These are phyloP conservation scores for Emmonsiellopsis sp. DNA, from an alignment of 2,329 filamentous ascomycete genomes.

Conservation along the genomic window DNA sequence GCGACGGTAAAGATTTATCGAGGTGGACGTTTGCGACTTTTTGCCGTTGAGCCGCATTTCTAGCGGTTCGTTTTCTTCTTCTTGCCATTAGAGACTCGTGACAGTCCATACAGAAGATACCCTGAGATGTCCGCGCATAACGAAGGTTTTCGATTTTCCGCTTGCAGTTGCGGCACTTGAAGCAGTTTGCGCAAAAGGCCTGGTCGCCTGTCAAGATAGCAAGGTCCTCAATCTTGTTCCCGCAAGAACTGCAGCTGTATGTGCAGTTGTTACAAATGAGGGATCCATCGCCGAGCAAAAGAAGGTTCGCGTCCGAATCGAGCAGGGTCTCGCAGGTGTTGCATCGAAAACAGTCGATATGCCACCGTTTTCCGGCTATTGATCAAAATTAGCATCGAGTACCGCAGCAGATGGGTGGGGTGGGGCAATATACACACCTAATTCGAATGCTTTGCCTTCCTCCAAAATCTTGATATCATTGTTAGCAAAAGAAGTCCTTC, in stretches of 20 bases:
- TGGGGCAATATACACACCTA: conserved; percentile 53
- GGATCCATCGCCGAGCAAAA: conserved; percentile 92
- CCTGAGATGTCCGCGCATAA: conserved; percentile 94
- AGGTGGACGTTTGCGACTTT: conserved; percentile 47
- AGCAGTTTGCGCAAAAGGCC: conserved; percentile 94
- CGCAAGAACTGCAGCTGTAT: conserved; percentile 94
- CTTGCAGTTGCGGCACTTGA: conserved; percentile 96
- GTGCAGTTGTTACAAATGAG: conserved; percentile 99
- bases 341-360: conserved; percentile 97
- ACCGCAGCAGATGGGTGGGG: conserved; percentile 10
- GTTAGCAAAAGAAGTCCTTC: not conserved
- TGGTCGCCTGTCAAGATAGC: conserved; percentile 96
- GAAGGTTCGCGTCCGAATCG: conserved; percentile 94
- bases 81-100: conserved; percentile 96
- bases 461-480: conserved; percentile 66
- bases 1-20: conserved; percentile 86
- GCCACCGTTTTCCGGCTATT: conserved; percentile 89
- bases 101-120: conserved; percentile 98
- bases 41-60: conserved; percentile 17
- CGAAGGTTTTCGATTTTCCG: conserved; percentile 96
- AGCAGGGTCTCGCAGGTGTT: conserved; percentile 91
- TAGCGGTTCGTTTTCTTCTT: conserved; percentile 56
- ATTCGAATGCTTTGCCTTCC: conserved; percentile 95
- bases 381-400: conserved; percentile 15
- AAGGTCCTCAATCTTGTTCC: conserved; percentile 95